Evolutionary conservation across 345 rosid genomes (phyloP).

Genomic region (Euphorbia peplus): DNA sequence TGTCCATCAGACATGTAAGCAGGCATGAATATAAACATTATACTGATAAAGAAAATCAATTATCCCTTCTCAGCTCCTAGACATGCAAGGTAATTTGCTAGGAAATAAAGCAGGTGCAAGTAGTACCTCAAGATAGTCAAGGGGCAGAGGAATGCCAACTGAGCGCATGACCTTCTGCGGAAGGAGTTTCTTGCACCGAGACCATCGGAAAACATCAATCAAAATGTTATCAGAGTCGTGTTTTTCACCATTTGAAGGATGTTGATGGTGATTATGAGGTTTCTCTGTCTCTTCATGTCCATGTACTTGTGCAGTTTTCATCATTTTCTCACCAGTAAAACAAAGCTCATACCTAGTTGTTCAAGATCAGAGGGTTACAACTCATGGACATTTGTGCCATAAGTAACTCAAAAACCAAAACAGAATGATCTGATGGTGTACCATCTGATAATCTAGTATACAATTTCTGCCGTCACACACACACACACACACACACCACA

Average conservation of each 20-base stretch:
- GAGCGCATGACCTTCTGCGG: conserved; percentile 86
- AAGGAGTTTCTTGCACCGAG: conserved; percentile 86
- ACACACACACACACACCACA: background rate
- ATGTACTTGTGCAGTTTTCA: conserved; percentile 53
- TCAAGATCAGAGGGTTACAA: conserved; percentile 5
- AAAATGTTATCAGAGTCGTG: conserved; percentile 53
- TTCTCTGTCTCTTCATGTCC: conserved; percentile 64
- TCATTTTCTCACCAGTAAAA: conserved; percentile 81
- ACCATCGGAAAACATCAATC: conserved; percentile 87
- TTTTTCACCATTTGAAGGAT: conserved; percentile 69
- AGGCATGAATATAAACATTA: background rate
- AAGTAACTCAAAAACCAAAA: conserved; percentile 9
- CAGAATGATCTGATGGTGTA: background rate
- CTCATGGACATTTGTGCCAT: background rate
- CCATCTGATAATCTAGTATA: background rate
- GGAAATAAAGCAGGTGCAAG: conserved; percentile 1
- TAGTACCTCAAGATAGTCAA: conserved; percentile 78
- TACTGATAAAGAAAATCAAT: background rate
- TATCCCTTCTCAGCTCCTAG: background rate
- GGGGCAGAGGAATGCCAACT: conserved; percentile 84
- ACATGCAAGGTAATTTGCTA: background rate
- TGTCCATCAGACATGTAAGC: background rate
- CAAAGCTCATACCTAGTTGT: conserved; percentile 80
- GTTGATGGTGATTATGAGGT: conserved; percentile 57
- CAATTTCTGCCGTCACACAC: background rate